These are phyloP conservation scores for Colletotrichum horii DNA, from an alignment of 2,329 filamentous ascomycete species.

Conservation along the genomic window DNA sequence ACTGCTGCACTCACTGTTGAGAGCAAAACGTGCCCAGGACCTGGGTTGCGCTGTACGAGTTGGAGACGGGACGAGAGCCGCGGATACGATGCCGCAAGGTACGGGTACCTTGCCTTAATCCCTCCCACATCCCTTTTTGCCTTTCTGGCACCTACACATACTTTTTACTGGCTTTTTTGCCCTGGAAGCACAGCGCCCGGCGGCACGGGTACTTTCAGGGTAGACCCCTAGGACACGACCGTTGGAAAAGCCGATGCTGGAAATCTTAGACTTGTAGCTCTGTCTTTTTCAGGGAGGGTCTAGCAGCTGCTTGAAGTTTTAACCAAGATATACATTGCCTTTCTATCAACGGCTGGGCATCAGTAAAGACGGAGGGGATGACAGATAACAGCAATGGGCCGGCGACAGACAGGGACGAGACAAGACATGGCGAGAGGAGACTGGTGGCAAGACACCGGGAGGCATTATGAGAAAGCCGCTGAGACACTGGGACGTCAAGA, in stretches of 20 bases:
- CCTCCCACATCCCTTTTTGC: constrained; percentile 8
- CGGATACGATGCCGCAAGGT: constrained; percentile 3
- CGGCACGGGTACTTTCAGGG: background rate
- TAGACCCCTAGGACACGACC: background rate
- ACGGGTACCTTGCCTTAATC: constrained; percentile 7
- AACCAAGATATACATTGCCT: background rate
- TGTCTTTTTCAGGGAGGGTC: background rate
- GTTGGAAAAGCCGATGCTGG: background rate
- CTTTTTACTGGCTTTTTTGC: background rate
- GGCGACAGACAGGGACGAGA: background rate
- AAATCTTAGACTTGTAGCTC: background rate
- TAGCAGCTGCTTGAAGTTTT: background rate
- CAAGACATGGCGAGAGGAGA: background rate
- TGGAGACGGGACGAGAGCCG: background rate
- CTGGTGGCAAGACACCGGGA: background rate
- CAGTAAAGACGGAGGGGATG: background rate
- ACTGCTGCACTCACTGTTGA: background rate
- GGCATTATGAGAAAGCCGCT: background rate
- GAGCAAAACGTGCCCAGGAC: background rate
- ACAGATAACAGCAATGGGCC: background rate
- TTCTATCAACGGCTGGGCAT: background rate
- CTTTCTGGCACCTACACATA: background rate
- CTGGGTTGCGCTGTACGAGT: background rate
- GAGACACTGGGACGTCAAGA: background rate
- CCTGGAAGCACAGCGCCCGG: background rate